phyloP scores from a whole-genome alignment of 257 asterid species.

The Plectranthus barbatus region DNA sequence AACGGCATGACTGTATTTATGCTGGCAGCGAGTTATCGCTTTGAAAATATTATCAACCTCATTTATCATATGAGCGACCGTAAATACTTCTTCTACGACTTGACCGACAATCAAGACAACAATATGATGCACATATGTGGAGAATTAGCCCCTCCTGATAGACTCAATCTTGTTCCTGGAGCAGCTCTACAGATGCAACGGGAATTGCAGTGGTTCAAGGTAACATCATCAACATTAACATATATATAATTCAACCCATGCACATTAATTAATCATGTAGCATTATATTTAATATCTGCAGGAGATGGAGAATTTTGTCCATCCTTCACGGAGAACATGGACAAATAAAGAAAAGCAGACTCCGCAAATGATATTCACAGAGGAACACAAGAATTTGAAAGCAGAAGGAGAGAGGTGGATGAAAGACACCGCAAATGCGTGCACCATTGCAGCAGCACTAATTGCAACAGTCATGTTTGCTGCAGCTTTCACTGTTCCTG shows the following conservation, averaged over 20 bases:
- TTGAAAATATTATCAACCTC: slow-evolving; percentile 12
- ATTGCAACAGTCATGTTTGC: slow-evolving; percentile 20
- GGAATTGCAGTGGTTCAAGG: slow-evolving; percentile 14
- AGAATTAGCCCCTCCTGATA: background rate
- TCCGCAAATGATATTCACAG: slow-evolving; percentile 8
- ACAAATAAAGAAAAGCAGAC: background rate
- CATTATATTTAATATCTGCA: too few species aligned
- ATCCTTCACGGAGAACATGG: background rate
- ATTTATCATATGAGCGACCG: background rate
- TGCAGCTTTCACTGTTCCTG: slow-evolving; percentile 16
- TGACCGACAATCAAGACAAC: background rate
- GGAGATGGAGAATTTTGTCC: slow-evolving; percentile 14
- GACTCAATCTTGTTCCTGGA: slow-evolving; percentile 2
- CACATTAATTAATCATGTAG: too few species aligned
- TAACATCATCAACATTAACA: background rate
- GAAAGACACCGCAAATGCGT: slow-evolving; percentile 20
- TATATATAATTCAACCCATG: too few species aligned
- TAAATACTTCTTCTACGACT: background rate
- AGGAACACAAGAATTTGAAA: slow-evolving; percentile 12
- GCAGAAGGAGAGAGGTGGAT: slow-evolving; percentile 19
- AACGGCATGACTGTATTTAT: background rate
- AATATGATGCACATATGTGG: background rate
- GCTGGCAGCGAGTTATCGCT: slow-evolving; percentile 1
- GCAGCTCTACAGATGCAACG: slow-evolving; percentile 19
- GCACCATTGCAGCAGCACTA: slow-evolving; percentile 15